Conservation (phyloP, 768 basidiomycete species). For the Saitozyma sp. region DNA sequence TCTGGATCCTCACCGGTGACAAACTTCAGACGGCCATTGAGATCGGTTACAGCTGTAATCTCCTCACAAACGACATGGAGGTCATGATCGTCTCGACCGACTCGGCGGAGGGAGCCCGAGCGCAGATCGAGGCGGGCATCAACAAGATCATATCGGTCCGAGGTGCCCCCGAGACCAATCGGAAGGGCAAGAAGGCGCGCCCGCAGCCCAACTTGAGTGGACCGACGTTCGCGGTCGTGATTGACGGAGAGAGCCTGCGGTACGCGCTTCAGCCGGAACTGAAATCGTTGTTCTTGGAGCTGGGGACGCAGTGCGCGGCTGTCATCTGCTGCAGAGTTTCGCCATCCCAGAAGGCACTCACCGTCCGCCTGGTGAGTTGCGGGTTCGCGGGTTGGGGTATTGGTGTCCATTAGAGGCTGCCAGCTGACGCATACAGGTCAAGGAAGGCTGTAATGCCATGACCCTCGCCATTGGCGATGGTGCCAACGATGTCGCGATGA, state of each 20-base stretch:
- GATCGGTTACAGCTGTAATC: constrained; percentile 93
- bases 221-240: constrained; percentile 86
- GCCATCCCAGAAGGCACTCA: constrained; percentile 96
- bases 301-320: constrained; percentile 94
- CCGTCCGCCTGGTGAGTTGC: constrained; percentile 73
- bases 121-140: constrained; percentile 85
- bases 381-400: constrained; percentile 13
- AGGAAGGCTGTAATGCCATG: constrained; percentile 94
- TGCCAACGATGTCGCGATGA: constrained; percentile 99
- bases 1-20: constrained; percentile 98
- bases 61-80: constrained; percentile 92
- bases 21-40: constrained; percentile 98
- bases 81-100: constrained; percentile 95
- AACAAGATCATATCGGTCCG: constrained; percentile 89
- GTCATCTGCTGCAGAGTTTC: constrained; percentile 98
- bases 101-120: constrained; percentile 67
- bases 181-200: constrained; percentile 13
- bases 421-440: constrained; percentile 62
- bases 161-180: constrained; percentile 62
- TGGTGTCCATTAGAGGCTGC: constrained; percentile 5
- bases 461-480: constrained; percentile 90
- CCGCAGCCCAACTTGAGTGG: constrained; percentile 42
- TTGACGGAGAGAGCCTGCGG: constrained; percentile 88
- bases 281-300: constrained; percentile 82
- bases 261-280: constrained; percentile 74